phyloP scores from a whole-genome alignment of 768 basidiomycete species.

The Tephrocybe rancida region DNA sequence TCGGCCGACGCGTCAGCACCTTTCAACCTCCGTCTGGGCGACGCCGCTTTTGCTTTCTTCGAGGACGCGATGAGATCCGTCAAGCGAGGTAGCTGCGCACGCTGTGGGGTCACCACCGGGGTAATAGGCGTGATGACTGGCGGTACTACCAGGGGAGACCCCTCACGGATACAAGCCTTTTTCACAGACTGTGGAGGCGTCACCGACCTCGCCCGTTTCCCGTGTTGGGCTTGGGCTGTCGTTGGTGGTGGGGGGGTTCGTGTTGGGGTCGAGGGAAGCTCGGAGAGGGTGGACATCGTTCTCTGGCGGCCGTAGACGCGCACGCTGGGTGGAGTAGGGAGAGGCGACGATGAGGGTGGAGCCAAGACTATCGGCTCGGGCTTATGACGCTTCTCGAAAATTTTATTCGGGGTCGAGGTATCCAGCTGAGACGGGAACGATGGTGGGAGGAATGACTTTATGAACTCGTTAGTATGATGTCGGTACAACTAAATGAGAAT shows the following conservation, averaged over 20 bases:
- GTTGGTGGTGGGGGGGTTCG: background rate
- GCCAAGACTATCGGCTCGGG: slow-evolving; percentile 41
- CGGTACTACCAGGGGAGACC: slow-evolving; percentile 21
- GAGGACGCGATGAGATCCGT: slow-evolving; percentile 48
- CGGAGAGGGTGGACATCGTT: slow-evolving; percentile 9
- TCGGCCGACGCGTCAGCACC: background rate
- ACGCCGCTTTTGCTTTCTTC: slow-evolving; percentile 30
- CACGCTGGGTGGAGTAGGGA: slow-evolving; percentile 24
- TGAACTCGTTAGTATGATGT: slow-evolving; percentile 4
- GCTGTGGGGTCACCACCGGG: slow-evolving; percentile 26
- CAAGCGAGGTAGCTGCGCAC: slow-evolving; percentile 35
- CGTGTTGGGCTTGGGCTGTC: background rate
- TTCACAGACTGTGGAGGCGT: slow-evolving; percentile 17
- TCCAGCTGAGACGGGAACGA: slow-evolving; percentile 55
- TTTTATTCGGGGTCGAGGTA: slow-evolving; percentile 53
- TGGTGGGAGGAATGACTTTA: slow-evolving; percentile 50
- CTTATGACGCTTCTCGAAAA: slow-evolving; percentile 33
- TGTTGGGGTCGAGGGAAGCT: slow-evolving; percentile 15
- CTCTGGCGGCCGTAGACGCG: slow-evolving; percentile 20
- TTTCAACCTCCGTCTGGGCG: slow-evolving; percentile 21
- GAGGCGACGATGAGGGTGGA: slow-evolving; percentile 27
- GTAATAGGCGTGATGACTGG: slow-evolving; percentile 22
- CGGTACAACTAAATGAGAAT: background rate
- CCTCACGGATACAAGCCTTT: slow-evolving; percentile 13
- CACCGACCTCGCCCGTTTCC: slow-evolving; percentile 17